Conservation (phyloP, 1,139 yeast genomes). For the Nakaseomyces glabratus region DNA sequence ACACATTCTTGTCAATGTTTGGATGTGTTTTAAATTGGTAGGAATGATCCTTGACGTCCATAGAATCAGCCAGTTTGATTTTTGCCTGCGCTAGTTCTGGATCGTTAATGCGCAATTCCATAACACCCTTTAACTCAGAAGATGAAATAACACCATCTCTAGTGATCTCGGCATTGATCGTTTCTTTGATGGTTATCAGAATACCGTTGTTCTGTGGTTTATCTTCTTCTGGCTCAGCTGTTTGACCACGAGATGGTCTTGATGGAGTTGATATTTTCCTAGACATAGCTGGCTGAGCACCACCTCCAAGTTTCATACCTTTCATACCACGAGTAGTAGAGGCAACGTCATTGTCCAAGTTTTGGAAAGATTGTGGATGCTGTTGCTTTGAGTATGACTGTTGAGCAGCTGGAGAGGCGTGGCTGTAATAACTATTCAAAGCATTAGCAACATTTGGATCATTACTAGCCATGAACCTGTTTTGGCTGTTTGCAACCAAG, state of each 20-base stretch:
- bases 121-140: constrained; percentile 82
- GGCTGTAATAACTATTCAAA: constrained; percentile 31
- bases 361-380: constrained; percentile 9
- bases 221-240: constrained; percentile 19
- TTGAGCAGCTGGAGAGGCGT: constrained; percentile 32
- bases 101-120: constrained; percentile 79
- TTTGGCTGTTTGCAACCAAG: constrained; percentile 15
- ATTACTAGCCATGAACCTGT: constrained; percentile 21
- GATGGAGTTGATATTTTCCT: constrained; percentile 9
- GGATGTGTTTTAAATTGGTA: constrained; percentile 91
- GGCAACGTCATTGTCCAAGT: constrained; percentile 5
- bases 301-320: constrained; percentile 22
- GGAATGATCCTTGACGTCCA: constrained; percentile 27
- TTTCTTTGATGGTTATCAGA: constrained; percentile 68
- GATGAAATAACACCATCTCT: constrained; percentile 75
- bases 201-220: constrained; percentile 56
- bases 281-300: constrained; percentile 18
- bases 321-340: constrained; percentile 15
- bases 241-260: constrained; percentile 21
- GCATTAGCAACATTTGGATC: constrained; percentile 31
- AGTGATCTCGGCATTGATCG: constrained; percentile 62
- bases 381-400: constrained; percentile 27
- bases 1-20: constrained; percentile 74
- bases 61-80: constrained; percentile 43
- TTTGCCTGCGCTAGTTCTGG: constrained; percentile 57